These are phyloP conservation scores for Sarcomyxa edulis DNA, from an alignment of 768 basidiomycete genomes.

Conservation along the genomic window DNA sequence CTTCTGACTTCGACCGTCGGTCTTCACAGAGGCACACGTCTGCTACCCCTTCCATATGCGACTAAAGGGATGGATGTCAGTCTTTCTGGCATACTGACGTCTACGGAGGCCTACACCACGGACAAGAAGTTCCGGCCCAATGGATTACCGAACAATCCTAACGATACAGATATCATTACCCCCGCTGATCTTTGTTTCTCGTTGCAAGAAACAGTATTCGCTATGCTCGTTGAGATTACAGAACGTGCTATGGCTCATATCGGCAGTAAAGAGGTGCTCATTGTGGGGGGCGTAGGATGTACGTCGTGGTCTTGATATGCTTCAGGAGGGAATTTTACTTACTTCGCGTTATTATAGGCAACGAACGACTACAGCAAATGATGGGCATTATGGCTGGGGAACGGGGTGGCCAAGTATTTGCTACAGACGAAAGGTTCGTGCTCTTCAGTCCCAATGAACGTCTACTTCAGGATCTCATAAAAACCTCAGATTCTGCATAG, in stretches of 20 bases:
- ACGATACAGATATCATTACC: constrained; percentile 72
- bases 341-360: constrained; percentile 46
- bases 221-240: constrained; percentile 99
- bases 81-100: constrained; percentile 88
- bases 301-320: constrained; percentile 29
- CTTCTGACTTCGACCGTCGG: background rate
- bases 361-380: constrained; percentile 93
- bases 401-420: constrained; percentile 84
- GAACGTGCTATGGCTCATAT: constrained; percentile 99
- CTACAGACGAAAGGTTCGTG: constrained; percentile 87
- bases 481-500: constrained; percentile 83
- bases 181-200: constrained; percentile 97
- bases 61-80: constrained; percentile 99
- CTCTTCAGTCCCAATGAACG: background rate
- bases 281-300: constrained; percentile 99
- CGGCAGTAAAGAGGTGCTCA: constrained; percentile 90
- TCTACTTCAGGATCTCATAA: background rate
- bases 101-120: constrained; percentile 79
- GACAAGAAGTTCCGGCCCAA: constrained; percentile 76
- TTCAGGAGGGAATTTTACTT: too few relatives aligned
- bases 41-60: constrained; percentile 84
- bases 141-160: constrained; percentile 27
- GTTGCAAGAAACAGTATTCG: constrained; percentile 93
- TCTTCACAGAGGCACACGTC: constrained; percentile 64
- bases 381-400: constrained; percentile 97